phyloP scores from a whole-genome alignment of 805 yeast genomes.

The Candida suzukii region DNA sequence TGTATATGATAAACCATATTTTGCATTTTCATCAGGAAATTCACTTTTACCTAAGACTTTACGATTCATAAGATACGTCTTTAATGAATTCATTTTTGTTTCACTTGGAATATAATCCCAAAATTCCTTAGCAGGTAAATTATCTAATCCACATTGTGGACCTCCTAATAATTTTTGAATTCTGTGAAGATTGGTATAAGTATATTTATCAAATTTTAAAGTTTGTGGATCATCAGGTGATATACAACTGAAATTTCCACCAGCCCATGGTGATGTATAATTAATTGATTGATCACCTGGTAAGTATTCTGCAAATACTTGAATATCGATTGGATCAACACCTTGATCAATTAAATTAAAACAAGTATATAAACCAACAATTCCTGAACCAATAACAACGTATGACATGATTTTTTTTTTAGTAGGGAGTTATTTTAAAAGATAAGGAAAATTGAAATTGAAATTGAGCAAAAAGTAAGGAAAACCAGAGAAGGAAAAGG shows the following conservation, averaged over 20 bases:
- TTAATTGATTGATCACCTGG: slow-evolving; percentile 76
- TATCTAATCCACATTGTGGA: slow-evolving; percentile 44
- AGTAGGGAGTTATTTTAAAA: no score
- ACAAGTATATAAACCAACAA: slow-evolving; percentile 60
- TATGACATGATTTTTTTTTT: slow-evolving; percentile 3
- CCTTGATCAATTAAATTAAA: slow-evolving; percentile 37
- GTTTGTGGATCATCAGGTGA: slow-evolving; percentile 50
- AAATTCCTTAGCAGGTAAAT: slow-evolving; percentile 47
- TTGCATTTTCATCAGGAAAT: slow-evolving; percentile 42
- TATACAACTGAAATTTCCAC: slow-evolving; percentile 55
- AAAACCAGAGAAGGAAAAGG: no score
- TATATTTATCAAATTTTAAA: slow-evolving; percentile 45
- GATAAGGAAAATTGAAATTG: no score
- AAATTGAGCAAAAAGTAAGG: no score
- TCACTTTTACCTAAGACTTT: slow-evolving; percentile 26
- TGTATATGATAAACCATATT: slow-evolving; percentile 47
- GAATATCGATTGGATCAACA: slow-evolving; percentile 34
- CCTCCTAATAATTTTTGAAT: slow-evolving; percentile 45
- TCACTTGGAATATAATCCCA: slow-evolving; percentile 46
- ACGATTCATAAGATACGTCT: slow-evolving; percentile 43
- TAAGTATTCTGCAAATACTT: slow-evolving; percentile 54
- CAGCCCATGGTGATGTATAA: slow-evolving; percentile 81
- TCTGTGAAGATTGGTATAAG: slow-evolving; percentile 41
- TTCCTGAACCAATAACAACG: slow-evolving; percentile 47
- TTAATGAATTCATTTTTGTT: slow-evolving; percentile 39